Evolutionary conservation across 1,139 yeast genomes (phyloP), one percentile per base, ranked within the genome.

Genomic region (Debaryomyces sp.): DNA sequence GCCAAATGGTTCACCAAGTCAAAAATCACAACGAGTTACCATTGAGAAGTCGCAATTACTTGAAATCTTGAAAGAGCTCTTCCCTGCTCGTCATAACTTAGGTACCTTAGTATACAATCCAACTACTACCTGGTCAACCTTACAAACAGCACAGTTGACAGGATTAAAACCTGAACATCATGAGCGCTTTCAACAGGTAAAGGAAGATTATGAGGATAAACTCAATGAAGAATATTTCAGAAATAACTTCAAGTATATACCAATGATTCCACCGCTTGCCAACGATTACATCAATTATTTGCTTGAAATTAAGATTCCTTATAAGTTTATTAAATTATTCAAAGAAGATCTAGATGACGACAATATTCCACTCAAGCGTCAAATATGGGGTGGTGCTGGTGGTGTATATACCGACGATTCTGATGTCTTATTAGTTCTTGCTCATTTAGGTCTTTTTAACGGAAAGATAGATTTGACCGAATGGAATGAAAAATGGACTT

Each of bases 391-490:
- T 2, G 89, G 96, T 0, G 91, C 87, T 46, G 61, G 72, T 30
- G 79, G 78, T 1, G 74, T 94, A 2, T 94, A 92, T 66, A 89
- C 97, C 1, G 98, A 94, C 65, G 99, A 94, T 66, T 87, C 96
- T 1, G 96, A 94, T 63, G 71, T 92, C 4, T 77, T 94, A 38
- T 77, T 89, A 2, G 87, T 85, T 0, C 69, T 92, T 50, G 79
- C 83, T 52, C 98, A 94, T 60, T 69, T 81, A 52, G 97, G 97
- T 0, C 72, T 85, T 24, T 74, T 89, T 51, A 54, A 56, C 36
- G 53, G 58, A 17, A 48, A 43, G 10, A 43, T 69, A 6, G 70
- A 73, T 48, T 62, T 75, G 48, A 53, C 51, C 22, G 72, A 72
- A 10, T 68, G 77, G 62, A 75, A 75, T 52, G 62, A 66, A 21